A percentile compares a stretch with the other conserved stretches of the same genome.
These are phyloP conservation scores for Brasenia schreberi DNA, from an alignment of 164 flowering plant species.

Conservation along the genomic window DNA sequence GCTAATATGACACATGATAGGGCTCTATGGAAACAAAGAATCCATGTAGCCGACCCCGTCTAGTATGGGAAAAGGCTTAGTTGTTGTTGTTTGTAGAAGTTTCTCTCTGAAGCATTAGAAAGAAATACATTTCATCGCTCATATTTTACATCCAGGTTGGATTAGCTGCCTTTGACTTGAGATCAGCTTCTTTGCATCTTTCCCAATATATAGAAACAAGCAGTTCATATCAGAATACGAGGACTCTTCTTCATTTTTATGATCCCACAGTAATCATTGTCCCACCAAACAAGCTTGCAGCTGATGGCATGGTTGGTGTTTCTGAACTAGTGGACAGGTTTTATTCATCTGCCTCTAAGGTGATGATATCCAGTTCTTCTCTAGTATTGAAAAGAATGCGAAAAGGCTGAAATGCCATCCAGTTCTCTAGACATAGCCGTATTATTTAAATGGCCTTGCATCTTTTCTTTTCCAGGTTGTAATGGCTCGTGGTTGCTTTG, in stretches of 20 bases:
- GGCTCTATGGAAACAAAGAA: no score
- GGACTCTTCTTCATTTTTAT: conserved; percentile 78
- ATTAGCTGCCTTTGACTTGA: conserved; percentile 89
- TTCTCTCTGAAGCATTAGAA: no score
- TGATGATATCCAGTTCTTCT: conserved; percentile 15
- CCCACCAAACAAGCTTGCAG: conserved; percentile 78
- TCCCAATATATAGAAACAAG: conserved; percentile 98
- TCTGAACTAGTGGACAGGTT: conserved; percentile 65
- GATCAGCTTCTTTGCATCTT: conserved; percentile 89
- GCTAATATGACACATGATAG: no score
- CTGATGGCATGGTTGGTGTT: conserved; percentile 92
- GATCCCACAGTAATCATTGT: conserved; percentile 83
- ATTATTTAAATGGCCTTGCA: background rate
- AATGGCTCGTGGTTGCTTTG: conserved; percentile 88
- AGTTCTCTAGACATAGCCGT: background rate
- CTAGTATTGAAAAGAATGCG: no score
- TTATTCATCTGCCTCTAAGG: conserved; percentile 65
- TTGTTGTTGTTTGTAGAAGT: no score
- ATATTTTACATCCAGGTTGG: conserved; percentile 52
- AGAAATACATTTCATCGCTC: no score
- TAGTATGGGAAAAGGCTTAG: no score
- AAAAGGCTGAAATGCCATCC: background rate
- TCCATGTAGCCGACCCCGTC: no score
- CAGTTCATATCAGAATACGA: conserved; percentile 87
- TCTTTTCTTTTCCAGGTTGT: conserved; percentile 36